Evolutionary conservation across 176 grass and related monocot genomes (phyloP).

Genomic region (Olyra latifolia): DNA sequence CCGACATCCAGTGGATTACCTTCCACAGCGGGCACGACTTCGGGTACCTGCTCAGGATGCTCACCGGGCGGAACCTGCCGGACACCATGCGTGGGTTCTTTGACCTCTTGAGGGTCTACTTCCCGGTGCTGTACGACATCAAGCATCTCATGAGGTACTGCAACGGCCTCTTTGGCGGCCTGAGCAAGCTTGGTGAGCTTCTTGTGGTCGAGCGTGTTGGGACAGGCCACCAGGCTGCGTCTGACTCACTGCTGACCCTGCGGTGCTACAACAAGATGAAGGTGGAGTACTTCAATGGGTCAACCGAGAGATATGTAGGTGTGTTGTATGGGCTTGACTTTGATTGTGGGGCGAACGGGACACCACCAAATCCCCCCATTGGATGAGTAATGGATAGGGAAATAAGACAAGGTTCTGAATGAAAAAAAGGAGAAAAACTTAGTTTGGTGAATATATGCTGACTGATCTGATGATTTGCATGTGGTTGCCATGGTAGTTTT

Average conservation of each 20-base stretch:
- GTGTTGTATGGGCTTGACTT: conserved; percentile 67
- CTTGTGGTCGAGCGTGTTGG: conserved; percentile 57
- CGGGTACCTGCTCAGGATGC: conserved; percentile 72
- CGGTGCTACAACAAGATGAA: conserved; percentile 53
- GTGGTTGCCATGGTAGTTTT: conserved; percentile 24
- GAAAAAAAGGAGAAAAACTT: conserved; percentile 24
- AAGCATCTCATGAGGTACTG: conserved; percentile 84
- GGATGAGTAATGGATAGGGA: conserved; percentile 50
- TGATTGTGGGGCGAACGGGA: conserved; percentile 46
- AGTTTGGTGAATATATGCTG: conserved; percentile 39
- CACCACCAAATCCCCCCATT: conserved; percentile 24
- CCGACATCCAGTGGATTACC: conserved; percentile 59
- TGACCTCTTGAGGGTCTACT: conserved; percentile 54
- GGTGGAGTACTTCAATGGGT: conserved; percentile 41
- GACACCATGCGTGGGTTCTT: conserved; percentile 48
- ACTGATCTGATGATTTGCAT: conserved; percentile 29
- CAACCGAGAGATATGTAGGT: conserved; percentile 56
- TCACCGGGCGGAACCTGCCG: conserved; percentile 53
- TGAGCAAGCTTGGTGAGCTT: conserved; percentile 60
- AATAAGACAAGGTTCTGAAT: conserved; percentile 61
- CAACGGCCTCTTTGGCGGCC: conserved; percentile 55
- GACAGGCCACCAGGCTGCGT: conserved; percentile 71
- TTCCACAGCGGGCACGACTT: conserved; percentile 84
- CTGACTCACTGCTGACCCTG: conserved; percentile 59
- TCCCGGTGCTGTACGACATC: conserved; percentile 72